Percentiles rank a stretch among this genome's conserved stretches.
Conservation (phyloP, 2,329 filamentous ascomycete genomes). For the Colletotrichum falcatum region DNA sequence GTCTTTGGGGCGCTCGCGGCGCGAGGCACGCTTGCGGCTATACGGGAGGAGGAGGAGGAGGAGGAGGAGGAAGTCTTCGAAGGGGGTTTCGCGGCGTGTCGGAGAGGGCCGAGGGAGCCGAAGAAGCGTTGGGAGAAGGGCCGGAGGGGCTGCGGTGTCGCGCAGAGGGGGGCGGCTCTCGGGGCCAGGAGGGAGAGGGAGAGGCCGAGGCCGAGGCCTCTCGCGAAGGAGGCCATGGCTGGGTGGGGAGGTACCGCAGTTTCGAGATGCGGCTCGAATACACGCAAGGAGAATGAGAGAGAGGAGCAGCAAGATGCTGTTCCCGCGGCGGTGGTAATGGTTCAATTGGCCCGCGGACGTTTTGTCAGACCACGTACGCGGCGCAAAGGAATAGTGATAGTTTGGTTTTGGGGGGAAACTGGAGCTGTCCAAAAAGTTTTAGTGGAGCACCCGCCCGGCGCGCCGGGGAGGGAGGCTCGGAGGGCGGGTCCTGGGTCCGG, state of each 20-base stretch:
- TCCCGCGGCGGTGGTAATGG: neutral
- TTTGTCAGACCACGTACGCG: constrained; percentile 16
- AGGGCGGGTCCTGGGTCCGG: neutral
- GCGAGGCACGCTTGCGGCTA: constrained; percentile 1
- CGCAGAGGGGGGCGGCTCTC: constrained; percentile 18
- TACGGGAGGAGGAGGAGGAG: neutral
- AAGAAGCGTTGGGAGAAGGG: constrained; percentile 23
- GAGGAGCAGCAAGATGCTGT: neutral
- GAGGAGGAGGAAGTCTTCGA: neutral
- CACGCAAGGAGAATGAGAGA: neutral
- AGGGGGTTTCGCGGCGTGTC: constrained; percentile 15
- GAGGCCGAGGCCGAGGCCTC: constrained; percentile 35
- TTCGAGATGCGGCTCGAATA: neutral
- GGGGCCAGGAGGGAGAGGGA: constrained; percentile 25
- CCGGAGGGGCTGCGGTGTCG: constrained; percentile 2
- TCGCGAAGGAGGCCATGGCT: constrained; percentile 32
- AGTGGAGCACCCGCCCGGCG: constrained; percentile 22
- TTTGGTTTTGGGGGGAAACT: constrained; percentile 1
- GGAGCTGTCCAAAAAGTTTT: constrained; percentile 43
- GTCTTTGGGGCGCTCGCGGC: neutral
- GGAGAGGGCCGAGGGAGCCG: constrained; percentile 21
- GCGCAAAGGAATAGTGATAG: neutral
- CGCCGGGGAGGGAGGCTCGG: neutral
- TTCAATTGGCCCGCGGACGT: constrained; percentile 20
- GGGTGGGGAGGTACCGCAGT: neutral